Percentiles rank a stretch among this genome's conserved stretches.
Conservation (phyloP, 441 rosid species). For the Eugenia klotzschiana region DNA sequence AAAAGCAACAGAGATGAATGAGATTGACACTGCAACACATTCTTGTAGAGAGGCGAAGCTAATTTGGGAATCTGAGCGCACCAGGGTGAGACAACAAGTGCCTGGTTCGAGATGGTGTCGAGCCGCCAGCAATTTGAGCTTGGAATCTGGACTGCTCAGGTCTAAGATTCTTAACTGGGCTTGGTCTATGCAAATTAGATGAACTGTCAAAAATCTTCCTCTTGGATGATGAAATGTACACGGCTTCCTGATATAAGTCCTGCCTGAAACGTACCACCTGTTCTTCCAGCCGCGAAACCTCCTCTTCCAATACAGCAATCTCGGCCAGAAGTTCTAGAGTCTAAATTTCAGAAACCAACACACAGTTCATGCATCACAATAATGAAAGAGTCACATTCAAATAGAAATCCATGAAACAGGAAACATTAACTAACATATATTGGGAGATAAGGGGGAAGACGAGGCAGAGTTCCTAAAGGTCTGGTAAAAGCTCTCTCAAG, state of each 20-base stretch:
- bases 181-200: constrained; percentile 9
- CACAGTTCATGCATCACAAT: neutral
- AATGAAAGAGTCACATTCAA: neutral
- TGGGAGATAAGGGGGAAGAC: constrained; percentile 83
- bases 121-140: constrained; percentile 9
- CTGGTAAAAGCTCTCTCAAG: constrained; percentile 71
- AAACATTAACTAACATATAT: constrained; percentile 37
- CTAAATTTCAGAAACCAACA: constrained; percentile 24
- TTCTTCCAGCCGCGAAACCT: constrained; percentile 72
- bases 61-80: constrained; percentile 1
- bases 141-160: constrained; percentile 10
- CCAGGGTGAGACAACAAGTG: constrained; percentile 18
- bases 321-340: constrained; percentile 79
- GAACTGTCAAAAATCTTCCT: constrained; percentile 18
- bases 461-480: constrained; percentile 86
- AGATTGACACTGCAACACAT: neutral
- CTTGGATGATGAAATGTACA: constrained; percentile 45
- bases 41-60: neutral
- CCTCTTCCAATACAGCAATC: constrained; percentile 92
- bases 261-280: constrained; percentile 55
- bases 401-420: neutral
- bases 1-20: neutral
- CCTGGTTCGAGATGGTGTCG: constrained; percentile 5
- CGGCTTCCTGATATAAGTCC: constrained; percentile 64
- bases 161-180: constrained; percentile 15